phyloP scores from a whole-genome alignment of 345 rosid species.

The Turnera subulata region DNA sequence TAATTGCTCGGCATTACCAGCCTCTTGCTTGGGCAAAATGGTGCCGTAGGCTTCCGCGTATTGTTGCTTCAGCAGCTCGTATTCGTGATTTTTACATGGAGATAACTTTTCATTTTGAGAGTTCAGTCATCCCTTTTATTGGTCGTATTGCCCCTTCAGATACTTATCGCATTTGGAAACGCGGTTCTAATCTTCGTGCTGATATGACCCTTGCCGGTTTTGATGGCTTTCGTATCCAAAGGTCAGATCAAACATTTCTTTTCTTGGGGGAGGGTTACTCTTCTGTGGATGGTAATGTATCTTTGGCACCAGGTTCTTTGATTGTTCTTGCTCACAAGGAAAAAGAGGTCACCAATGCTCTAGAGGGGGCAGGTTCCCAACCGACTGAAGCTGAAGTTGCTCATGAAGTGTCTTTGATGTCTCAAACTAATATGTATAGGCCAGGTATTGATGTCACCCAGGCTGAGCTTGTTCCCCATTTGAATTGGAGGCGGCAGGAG shows the following conservation, averaged over 20 bases:
- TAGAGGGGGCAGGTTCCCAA: constrained; percentile 95
- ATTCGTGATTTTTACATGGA: constrained; percentile 98
- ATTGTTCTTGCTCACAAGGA: constrained; percentile 92
- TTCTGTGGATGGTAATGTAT: constrained; percentile 64
- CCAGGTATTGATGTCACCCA: constrained; percentile 99
- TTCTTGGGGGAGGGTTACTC: constrained; percentile 86
- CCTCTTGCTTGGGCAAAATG: constrained; percentile 99
- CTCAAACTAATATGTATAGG: constrained; percentile 96
- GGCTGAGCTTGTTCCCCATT: constrained; percentile 84
- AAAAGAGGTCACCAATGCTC: constrained; percentile 88
- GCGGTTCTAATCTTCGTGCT: constrained; percentile 97
- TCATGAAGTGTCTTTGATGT: constrained; percentile 90
- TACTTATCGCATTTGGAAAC: constrained; percentile 98
- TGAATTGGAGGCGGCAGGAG: constrained; percentile 98
- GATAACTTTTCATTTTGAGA: constrained; percentile 95
- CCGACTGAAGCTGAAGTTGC: constrained; percentile 94
- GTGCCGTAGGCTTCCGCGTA: constrained; percentile 93
- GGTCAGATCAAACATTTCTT: constrained; percentile 89
- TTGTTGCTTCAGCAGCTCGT: constrained; percentile 75
- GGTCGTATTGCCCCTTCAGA: constrained; percentile 98
- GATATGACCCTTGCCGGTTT: constrained; percentile 98
- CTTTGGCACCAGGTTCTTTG: constrained; percentile 72
- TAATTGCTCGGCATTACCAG: constrained; percentile 86
- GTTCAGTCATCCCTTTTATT: constrained; percentile 94
- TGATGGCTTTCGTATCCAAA: constrained; percentile 91